Base-by-base conservation (phyloP, 768 basidiomycete species). In the Boletellus sp. region DNA sequence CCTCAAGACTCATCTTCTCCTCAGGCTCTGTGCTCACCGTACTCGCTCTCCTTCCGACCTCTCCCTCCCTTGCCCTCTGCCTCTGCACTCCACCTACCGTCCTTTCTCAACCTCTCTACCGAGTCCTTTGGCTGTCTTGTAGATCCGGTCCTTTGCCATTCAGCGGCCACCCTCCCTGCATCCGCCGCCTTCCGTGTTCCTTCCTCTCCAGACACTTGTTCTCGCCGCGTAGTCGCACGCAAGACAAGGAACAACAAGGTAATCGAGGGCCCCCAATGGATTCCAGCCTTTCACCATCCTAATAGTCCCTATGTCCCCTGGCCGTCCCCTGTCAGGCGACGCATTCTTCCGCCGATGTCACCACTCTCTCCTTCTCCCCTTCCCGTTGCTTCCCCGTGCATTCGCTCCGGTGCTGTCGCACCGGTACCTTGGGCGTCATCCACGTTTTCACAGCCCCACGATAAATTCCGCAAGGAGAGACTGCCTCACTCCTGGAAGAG, bases 301-400 rank as follows among this genome's bases (percentile, higher is more conserved):
- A 78, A 79, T 45, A 78, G 75, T 58, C 78, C 79, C n/a, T 80
- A 79, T 45, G 74, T 78, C 6, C 78, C 78, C 9, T 80, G 77
- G 78, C 57, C 70, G 6, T 61, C 68, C 24, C 64, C 71, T 22
- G 63, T 60, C 69, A 80, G 61, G 66, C 80, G 49, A 49, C 69
- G 64, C 54, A 73, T 70, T 56, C 72, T 70, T 51, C 73, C 55
- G 46, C 76, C 75, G 17, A 53, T 58, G 39, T 66, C 66, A 55
- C 60, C 75, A 62, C 42, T 50, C 31, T 58, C 52, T 63, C 61
- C 34, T 58, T 69, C 66, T 44, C 73, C 65, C 33, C 64, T 46
- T 53, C 66, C 56, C 68, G 72, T 66, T 32, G 69, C 70, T 28
- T 65, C 66, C 31, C 64, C 61, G 9, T 63, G 55, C 41, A 68